Evolutionary conservation across 805 yeast genomes (phyloP).

Genomic region (Sugiyamaella chiloensis): DNA sequence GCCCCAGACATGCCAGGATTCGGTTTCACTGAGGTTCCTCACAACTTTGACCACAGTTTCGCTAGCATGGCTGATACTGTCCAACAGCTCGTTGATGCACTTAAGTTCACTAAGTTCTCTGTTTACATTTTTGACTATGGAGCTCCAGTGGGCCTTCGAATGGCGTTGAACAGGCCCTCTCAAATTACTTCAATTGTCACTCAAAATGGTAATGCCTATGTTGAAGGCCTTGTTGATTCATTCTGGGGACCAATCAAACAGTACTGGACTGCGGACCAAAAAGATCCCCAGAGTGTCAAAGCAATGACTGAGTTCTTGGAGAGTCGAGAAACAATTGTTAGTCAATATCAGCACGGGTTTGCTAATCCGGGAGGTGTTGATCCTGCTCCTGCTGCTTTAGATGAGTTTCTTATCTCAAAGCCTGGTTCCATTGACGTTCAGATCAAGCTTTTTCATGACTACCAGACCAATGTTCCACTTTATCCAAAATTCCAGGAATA

Average conservation of each 20-base stretch:
- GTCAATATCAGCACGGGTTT: conserved; percentile 37
- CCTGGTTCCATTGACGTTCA: conserved; percentile 35
- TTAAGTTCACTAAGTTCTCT: conserved; percentile 18
- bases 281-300: conserved; percentile 12
- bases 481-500: conserved; percentile 40
- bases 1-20: conserved; percentile 48
- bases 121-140: conserved; percentile 46
- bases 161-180: conserved; percentile 36
- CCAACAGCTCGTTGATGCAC: conserved; percentile 31
- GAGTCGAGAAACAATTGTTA: conserved; percentile 20
- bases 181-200: conserved; percentile 28
- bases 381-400: conserved; percentile 36
- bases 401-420: conserved; percentile 29
- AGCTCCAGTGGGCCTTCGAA: conserved; percentile 41
- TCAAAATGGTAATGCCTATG: conserved; percentile 47
- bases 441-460: conserved; percentile 38
- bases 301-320: conserved; percentile 13
- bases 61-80: conserved; percentile 35
- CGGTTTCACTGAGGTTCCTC: conserved; percentile 38
- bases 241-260: conserved; percentile 40
- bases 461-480: conserved; percentile 34
- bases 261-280: conserved; percentile 34
- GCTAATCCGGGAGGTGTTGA: conserved; percentile 29
- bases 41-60: conserved; percentile 33
- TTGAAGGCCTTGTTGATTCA: conserved; percentile 38